phyloP scores from a whole-genome alignment of 805 yeast genomes.

The Scheffersomyces coipomensis region DNA sequence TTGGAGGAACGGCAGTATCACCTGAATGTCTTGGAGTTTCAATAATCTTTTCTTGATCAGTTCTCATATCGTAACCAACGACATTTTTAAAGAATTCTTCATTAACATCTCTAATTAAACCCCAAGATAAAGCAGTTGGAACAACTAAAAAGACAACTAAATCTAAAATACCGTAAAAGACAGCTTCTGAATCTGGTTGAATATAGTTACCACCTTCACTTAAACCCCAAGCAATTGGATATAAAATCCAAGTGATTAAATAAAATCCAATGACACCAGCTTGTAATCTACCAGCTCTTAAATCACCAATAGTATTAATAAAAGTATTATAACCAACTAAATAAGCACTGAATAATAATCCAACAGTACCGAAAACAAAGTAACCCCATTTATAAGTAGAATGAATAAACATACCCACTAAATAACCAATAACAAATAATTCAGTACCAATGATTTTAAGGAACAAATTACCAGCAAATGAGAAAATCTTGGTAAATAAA shows the following conservation, averaged over 20 bases:
- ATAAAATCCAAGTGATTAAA: conserved; percentile 45
- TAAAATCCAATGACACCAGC: conserved; percentile 25
- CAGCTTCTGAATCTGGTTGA: conserved; percentile 57
- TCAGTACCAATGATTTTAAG: conserved; percentile 44
- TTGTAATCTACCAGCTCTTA: background rate
- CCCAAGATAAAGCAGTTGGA: conserved; percentile 37
- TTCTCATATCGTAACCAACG: conserved; percentile 1
- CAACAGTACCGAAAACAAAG: conserved; percentile 52
- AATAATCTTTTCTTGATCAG: conserved; percentile 7
- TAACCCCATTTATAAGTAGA: conserved; percentile 70
- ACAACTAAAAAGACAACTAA: conserved; percentile 41
- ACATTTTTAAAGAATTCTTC: conserved; percentile 22
- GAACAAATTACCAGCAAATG: conserved; percentile 33
- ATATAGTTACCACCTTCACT: conserved; percentile 64
- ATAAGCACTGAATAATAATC: conserved; percentile 38
- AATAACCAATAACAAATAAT: conserved; percentile 50
- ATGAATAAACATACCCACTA: conserved; percentile 54
- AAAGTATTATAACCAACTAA: conserved; percentile 19
- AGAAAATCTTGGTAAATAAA: conserved; percentile 26
- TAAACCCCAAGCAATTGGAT: conserved; percentile 51
- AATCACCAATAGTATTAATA: background rate
- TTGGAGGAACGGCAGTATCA: conserved; percentile 38
- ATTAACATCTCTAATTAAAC: conserved; percentile 21
- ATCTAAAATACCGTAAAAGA: conserved; percentile 60
- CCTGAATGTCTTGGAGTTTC: conserved; percentile 42